Evolutionary conservation across 495 filamentous ascomycete species (phyloP), one percentile per base, ranked within the genome.

Genomic region (Penicillium mononematosum): DNA sequence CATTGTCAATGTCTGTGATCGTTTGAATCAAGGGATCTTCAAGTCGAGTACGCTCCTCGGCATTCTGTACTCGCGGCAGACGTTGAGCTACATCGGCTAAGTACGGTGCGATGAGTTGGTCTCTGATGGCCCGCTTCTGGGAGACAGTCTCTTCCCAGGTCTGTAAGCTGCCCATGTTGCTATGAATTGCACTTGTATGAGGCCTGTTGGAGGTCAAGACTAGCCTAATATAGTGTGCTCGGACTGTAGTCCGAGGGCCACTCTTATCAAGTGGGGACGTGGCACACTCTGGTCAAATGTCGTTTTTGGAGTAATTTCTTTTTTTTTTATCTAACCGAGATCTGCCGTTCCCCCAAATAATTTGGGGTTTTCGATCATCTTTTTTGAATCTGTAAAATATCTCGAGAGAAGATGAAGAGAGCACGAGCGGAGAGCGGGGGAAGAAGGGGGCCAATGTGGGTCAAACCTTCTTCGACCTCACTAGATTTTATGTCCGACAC

Each of bases 1-100:
- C 64, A 47, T 70, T 69, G 39, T 74, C 71, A 41, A 79, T 75
- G 20, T 74, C 71, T 9, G 78, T 75, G 14, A 80, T 74, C 19
- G 60, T 60, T 45, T 69, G 64, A 24, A 63, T 17, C 19, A 56
- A 19, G 1, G 69, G 58, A 11, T 73, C 65, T 31, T 56, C 32
- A 9, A 73, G 16, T 16, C 51, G 56, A 58, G 60, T 67, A 14
- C 72, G 68, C 9, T 65, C 51, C 2, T 65, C 57, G 9, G 71
- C 68, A 19, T 59, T 47, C 11, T 58, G 38, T 11, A 69, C 59
- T 22, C 45, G 69, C 39, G 69, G 62, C 6, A 46, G 25, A 50
- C 70, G 72, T 14, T 56, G 53, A 41, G 67, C 59, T 17, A 71
- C 14, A 58, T 74, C 38, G 19, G 67, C 54, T 12, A 70, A n/a